These are phyloP conservation scores for Magnolia changhungtana DNA, from an alignment of 164 flowering plant species.

Conservation along the genomic window DNA sequence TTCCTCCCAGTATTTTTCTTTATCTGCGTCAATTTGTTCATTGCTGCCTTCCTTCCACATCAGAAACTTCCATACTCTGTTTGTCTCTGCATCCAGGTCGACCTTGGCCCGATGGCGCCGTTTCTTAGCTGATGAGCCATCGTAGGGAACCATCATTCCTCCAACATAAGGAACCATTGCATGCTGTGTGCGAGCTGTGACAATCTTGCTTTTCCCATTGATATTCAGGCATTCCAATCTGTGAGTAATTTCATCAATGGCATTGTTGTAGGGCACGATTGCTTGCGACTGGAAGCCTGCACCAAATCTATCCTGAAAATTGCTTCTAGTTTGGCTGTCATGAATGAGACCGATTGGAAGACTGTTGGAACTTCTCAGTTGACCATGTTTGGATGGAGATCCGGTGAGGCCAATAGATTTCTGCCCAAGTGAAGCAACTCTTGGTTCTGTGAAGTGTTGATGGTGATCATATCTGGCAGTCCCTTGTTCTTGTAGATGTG, in stretches of 20 bases:
- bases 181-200: slow-evolving; percentile 20
- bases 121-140: slow-evolving; percentile 37
- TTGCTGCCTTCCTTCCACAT: slow-evolving; percentile 54
- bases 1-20: slow-evolving; percentile 46
- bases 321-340: neutral
- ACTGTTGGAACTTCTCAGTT: neutral
- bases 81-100: slow-evolving; percentile 63
- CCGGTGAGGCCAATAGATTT: neutral
- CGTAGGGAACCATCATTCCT: slow-evolving; percentile 44
- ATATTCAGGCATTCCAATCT: slow-evolving; percentile 38
- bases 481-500: slow-evolving; percentile 8
- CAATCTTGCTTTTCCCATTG: slow-evolving; percentile 24
- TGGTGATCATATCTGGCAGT: neutral
- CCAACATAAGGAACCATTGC: slow-evolving; percentile 56
- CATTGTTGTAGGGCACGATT: slow-evolving; percentile 13
- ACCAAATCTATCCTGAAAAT: slow-evolving; percentile 6
- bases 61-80: slow-evolving; percentile 60
- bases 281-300: slow-evolving; percentile 34
- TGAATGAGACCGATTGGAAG: neutral
- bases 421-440: slow-evolving; percentile 22
- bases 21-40: slow-evolving; percentile 37
- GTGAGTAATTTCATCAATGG: slow-evolving; percentile 40
- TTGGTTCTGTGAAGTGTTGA: slow-evolving; percentile 3
- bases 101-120: slow-evolving; percentile 58
- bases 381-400: neutral